A percentile compares a stretch with the other conserved stretches of the same genome.
Conservation (phyloP, 208 protist species). For the Vickermania ingenoplastis region DNA sequence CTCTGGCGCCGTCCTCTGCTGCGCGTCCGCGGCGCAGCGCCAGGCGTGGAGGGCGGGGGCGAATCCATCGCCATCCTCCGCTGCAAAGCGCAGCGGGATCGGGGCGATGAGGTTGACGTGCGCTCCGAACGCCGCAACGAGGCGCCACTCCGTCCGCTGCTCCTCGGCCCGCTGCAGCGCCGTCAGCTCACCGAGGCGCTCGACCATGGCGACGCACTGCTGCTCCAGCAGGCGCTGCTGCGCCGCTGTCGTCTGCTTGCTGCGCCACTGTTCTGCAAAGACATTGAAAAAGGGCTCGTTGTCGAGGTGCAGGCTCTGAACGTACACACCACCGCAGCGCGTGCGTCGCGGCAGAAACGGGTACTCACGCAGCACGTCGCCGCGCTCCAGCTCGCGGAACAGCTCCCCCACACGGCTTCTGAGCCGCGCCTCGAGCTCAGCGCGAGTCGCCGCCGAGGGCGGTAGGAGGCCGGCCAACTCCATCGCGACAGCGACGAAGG, state of each 20-base stretch:
- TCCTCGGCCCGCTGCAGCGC: background rate
- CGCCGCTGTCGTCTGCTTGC: background rate
- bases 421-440: conserved; percentile 33
- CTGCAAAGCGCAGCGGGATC: background rate
- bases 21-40: background rate
- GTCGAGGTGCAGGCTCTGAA: conserved; percentile 34
- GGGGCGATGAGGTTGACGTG: background rate
- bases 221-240: background rate
- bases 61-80: background rate
- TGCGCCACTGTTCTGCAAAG: conserved; percentile 14
- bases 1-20: too few species aligned
- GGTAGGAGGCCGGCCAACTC: conserved; percentile 16
- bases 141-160: background rate
- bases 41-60: background rate
- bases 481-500: conserved; percentile 44
- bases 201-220: conserved; percentile 1
- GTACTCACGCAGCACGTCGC: conserved; percentile 29
- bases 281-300: conserved; percentile 36
- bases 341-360: conserved; percentile 37
- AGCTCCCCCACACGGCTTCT: conserved; percentile 42
- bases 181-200: background rate
- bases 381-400: conserved; percentile 35
- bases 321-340: conserved; percentile 29
- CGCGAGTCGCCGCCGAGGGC: conserved; percentile 13
- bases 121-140: background rate